Evolutionary conservation across 225 moss, liverwort and hornwort genomes (phyloP).

Genomic region (Physcomitrium patens): DNA sequence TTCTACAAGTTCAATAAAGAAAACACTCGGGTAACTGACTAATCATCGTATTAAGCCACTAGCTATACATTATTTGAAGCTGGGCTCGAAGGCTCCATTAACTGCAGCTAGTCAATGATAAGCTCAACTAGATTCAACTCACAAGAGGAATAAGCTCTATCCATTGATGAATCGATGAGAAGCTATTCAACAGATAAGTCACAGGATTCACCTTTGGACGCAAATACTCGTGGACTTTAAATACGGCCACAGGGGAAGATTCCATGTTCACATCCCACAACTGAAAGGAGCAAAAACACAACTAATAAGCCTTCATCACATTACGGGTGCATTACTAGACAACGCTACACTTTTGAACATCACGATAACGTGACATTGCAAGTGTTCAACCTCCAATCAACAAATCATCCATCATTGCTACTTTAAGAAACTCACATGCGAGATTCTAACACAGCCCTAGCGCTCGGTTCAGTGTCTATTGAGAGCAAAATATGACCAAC

Average conservation of each 20-base stretch:
- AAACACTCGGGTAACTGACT: too few relatives aligned
- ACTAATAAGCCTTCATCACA: constrained; percentile 18
- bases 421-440: constrained; percentile 4
- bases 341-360: not conserved
- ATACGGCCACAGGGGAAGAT: constrained; percentile 91
- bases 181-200: not conserved
- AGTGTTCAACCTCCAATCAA: constrained; percentile 18
- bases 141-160: not conserved
- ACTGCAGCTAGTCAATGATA: not conserved
- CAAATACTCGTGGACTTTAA: constrained; percentile 95
- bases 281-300: constrained; percentile 47
- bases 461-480: constrained; percentile 24
- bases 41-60: too few relatives aligned
- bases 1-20: not conserved
- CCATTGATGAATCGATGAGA: too few relatives aligned
- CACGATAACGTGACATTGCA: not conserved
- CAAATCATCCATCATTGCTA: constrained; percentile 12
- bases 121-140: not conserved
- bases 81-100: too few relatives aligned
- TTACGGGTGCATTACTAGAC: not conserved
- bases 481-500: too few relatives aligned
- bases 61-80: too few relatives aligned
- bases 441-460: constrained; percentile 24
- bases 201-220: constrained; percentile 77
- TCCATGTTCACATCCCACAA: constrained; percentile 99